A percentile compares a stretch with the other conserved stretches of the same genome.
phyloP scores from a whole-genome alignment of 2,329 filamentous ascomycete species.

The Trichoderma sp. region DNA sequence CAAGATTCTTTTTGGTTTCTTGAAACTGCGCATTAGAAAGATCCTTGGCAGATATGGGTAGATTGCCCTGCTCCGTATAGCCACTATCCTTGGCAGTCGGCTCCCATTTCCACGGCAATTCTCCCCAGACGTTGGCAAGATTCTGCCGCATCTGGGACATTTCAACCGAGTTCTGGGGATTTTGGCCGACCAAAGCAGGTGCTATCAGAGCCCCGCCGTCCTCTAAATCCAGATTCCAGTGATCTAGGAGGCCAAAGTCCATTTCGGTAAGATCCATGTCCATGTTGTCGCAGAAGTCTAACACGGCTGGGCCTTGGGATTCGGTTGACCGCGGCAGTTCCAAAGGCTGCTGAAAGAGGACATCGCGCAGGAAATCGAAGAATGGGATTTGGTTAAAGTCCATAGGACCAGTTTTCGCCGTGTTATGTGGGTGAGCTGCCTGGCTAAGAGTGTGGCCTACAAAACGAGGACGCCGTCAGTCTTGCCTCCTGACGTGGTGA shows the following conservation, averaged over 20 bases:
- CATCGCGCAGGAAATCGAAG: constrained; percentile 53
- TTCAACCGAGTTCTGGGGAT: constrained; percentile 44
- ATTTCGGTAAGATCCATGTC: constrained; percentile 54
- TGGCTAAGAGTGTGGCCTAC: constrained; percentile 23
- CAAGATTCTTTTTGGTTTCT: constrained; percentile 40
- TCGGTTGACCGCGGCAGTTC: constrained; percentile 42
- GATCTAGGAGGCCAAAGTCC: constrained; percentile 53
- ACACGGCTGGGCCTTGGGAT: constrained; percentile 46
- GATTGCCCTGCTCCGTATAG: constrained; percentile 48
- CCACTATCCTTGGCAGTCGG: constrained; percentile 48
- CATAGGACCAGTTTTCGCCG: constrained; percentile 24
- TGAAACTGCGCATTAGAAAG: constrained; percentile 43
- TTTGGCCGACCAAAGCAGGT: constrained; percentile 14
- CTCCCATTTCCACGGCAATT: constrained; percentile 55
- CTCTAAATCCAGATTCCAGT: constrained; percentile 48
- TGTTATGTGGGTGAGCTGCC: constrained; percentile 18
- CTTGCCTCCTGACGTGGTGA: not conserved
- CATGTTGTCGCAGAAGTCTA: constrained; percentile 54
- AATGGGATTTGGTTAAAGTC: constrained; percentile 46
- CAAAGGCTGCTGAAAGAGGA: constrained; percentile 51
- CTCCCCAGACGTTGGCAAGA: constrained; percentile 51
- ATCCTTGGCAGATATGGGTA: constrained; percentile 47
- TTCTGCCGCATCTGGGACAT: constrained; percentile 50
- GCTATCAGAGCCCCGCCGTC: constrained; percentile 1
- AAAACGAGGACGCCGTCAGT: constrained; percentile 4